phyloP scores from a whole-genome alignment of 2,329 filamentous ascomycete species.

The Talaromyces pinophilus region DNA sequence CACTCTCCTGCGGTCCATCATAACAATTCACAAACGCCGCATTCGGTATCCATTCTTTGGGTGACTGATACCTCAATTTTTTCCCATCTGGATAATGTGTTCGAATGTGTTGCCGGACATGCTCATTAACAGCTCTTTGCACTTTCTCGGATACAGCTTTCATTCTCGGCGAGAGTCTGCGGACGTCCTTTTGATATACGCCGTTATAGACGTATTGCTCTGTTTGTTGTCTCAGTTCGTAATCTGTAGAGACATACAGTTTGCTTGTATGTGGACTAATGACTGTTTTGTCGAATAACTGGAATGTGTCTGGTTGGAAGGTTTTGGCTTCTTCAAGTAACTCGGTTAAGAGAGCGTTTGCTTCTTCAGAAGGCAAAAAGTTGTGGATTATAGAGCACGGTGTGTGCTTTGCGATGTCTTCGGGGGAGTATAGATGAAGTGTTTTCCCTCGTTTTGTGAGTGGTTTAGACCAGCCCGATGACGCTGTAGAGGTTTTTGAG shows the following conservation, averaged over 20 bases:
- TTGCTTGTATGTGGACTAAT: constrained; percentile 79
- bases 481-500: neutral
- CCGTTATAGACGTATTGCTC: constrained; percentile 87
- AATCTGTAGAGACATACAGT: constrained; percentile 76
- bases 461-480: constrained; percentile 36
- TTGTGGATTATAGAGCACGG: constrained; percentile 93
- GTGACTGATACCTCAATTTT: constrained; percentile 77
- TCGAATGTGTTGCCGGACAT: constrained; percentile 71
- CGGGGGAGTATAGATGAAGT: constrained; percentile 77
- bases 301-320: constrained; percentile 73
- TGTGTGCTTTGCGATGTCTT: constrained; percentile 78
- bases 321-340: constrained; percentile 71
- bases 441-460: constrained; percentile 78
- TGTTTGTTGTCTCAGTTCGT: constrained; percentile 69
- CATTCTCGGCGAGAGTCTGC: constrained; percentile 74
- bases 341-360: constrained; percentile 73
- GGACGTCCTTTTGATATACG: constrained; percentile 70
- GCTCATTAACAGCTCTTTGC: constrained; percentile 71
- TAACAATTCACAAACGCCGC: constrained; percentile 96
- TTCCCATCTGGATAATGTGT: constrained; percentile 66
- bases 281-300: constrained; percentile 85
- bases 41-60: constrained; percentile 76
- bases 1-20: constrained; percentile 73
- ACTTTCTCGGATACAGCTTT: constrained; percentile 68
- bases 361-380: constrained; percentile 72